Evolutionary conservation across 768 basidiomycete species (phyloP).

Genomic region (Suillus subaureus): DNA sequence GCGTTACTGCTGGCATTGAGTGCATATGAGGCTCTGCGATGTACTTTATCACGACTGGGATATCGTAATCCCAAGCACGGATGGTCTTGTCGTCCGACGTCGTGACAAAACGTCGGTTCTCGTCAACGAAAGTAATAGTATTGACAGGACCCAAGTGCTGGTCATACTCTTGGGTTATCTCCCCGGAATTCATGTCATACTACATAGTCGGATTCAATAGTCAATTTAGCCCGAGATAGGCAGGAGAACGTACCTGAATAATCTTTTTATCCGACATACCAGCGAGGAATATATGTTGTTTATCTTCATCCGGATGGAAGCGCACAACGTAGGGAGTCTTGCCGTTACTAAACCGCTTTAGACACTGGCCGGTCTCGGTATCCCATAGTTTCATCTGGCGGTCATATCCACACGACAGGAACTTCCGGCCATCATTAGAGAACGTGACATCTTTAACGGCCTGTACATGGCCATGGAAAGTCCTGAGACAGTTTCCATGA

Average conservation of each 20-base stretch:
- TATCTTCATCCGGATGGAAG: conserved; percentile 96
- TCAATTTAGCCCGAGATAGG: conserved; percentile 3
- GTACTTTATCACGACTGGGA: conserved; percentile 99
- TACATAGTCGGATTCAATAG: conserved; percentile 30
- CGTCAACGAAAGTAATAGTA: conserved; percentile 98
- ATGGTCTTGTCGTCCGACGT: conserved; percentile 99
- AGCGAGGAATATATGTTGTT: conserved; percentile 94
- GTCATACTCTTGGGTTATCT: conserved; percentile 98
- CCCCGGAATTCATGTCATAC: conserved; percentile 95
- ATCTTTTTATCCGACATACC: conserved; percentile 99
- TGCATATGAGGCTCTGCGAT: conserved; percentile 99
- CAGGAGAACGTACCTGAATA: conserved; percentile 69
- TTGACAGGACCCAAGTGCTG: conserved; percentile 98
- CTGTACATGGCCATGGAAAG: conserved; percentile 96
- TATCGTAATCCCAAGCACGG: conserved; percentile 99
- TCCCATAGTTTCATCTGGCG: conserved; percentile 99
- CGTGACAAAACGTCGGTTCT: conserved; percentile 95
- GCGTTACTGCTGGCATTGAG: conserved; percentile 97
- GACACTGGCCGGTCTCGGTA: conserved; percentile 96
- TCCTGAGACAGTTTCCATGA: conserved; percentile 93
- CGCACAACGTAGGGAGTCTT: conserved; percentile 95
- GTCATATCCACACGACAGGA: conserved; percentile 93
- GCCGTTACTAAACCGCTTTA: conserved; percentile 96
- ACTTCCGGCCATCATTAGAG: conserved; percentile 87
- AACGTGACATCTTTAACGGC: conserved; percentile 97